Evolutionary conservation across 2,329 filamentous ascomycete species (phyloP), one percentile per base, ranked within the genome.

Genomic region (Raffaelea ambrosiae): DNA sequence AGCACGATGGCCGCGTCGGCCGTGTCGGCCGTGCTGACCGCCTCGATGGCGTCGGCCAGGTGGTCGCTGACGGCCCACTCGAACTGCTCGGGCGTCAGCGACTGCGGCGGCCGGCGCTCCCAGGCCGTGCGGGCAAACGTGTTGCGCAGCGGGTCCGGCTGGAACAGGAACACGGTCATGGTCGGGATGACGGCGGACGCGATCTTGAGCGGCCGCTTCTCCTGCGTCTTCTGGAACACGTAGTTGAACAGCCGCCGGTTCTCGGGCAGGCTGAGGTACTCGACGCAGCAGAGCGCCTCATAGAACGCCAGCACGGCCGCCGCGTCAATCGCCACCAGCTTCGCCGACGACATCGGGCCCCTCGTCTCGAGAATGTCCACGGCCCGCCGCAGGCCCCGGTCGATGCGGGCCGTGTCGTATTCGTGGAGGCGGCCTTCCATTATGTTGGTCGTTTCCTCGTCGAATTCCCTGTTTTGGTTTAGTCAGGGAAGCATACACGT

Each of bases 91-190:
- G 76, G 71, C 1, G 83, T 81, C 44, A 94, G 74, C 19, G 69
- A 66, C 22, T 74, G 70, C 13, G 79, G 73, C 43, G 76, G 72
- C 53, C 86, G 77, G 36, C 76, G 79, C n/a, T 73, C 71, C 79
- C 86, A 90, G 5, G 81, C 79, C 44, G 74, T 69, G 33, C 73
- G 68, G 1, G 87, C 88, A 75, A 89, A 95, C 39, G 71, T 67
- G 36, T 73, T 73, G 44, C 86, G 79, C 43, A 70, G 68, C 21
- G 72, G 66, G 53, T 91, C 81, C 26, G 78, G 69, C 54, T 86
- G 83, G 59, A 95, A 96, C 2, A 96, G 73, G 57, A 96, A 96
- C 19, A 77, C 80, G 3, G 85, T 86, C 73, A 93, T 88, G 13
- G 88, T 87, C 2, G 91, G 90, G 3, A 94, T 75, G 48, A 79